Base-by-base conservation (phyloP, 225 moss, liverwort and hornwort genomes). In the Antitrichia curtipendula region DNA sequence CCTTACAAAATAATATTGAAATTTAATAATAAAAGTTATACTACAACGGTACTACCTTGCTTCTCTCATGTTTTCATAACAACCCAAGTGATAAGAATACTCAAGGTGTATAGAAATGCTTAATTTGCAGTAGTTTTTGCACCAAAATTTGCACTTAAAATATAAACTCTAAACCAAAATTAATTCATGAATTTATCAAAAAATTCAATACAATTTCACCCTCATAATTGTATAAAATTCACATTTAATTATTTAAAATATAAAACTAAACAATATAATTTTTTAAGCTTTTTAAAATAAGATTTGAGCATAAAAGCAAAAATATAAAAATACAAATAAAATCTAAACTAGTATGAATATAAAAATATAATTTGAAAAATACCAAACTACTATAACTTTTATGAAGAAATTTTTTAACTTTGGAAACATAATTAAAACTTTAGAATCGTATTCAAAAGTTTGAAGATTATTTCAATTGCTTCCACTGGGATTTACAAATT, bases 21-120 rank as follows among this genome's bases (percentile, higher is more conserved):
- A 43, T 27, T 40, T 71, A 25, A 1, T 9, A 71, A 40, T 41
- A 43, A 43, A 43, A 71, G 0, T 4, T 72, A 45, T 45, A 10
- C 11, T 6, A 4, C 10, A 10, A 0, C 0, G 0, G 0, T 71
- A 43, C 5, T 40, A 1, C 10, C 6, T 13, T 16, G 10, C 43
- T 28, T 43, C 28, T 43, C 5, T 71, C 27, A 27, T 0, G 2
- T 27, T 41, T 40, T 14, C 8, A 15, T 14, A 8, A 25, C 24
- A 14, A 25, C 1, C 41, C 3, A 70, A 15, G 5, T 41, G 8
- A 25, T 25, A 40, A 0, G 5, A 70, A 15, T 70, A 71, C 2
- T 28, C 16, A 43, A 28, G 6, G 43, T 71, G 9, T 2, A 40
- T 15, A 70, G 4, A 40, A 25, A 41, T 41, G 5, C 6, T 66